These are phyloP conservation scores for Ophiostoma tasmaniense DNA, from an alignment of 2,329 filamentous ascomycete genomes.

Conservation along the genomic window DNA sequence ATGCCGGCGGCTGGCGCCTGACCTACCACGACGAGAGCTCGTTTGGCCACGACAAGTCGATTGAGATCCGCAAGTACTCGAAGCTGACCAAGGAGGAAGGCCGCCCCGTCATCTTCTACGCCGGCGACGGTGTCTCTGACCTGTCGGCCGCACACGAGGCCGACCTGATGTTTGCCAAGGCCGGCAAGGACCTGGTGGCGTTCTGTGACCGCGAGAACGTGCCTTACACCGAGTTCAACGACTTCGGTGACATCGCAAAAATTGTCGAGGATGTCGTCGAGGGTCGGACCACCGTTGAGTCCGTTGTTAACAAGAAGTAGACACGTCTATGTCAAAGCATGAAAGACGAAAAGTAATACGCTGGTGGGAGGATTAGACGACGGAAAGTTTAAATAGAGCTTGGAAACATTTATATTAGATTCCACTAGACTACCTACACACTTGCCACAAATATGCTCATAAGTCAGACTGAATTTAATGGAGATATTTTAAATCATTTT, in stretches of 20 bases:
- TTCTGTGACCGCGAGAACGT: slow-evolving; percentile 29
- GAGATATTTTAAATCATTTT: too few species aligned
- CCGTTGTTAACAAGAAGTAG: slow-evolving; percentile 11
- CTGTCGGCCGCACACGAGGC: slow-evolving; percentile 87
- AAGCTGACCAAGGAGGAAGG: slow-evolving; percentile 52
- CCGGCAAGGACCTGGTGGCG: slow-evolving; percentile 48
- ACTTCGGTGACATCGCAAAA: slow-evolving; percentile 40
- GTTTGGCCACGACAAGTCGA: slow-evolving; percentile 95
- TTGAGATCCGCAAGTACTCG: slow-evolving; percentile 82
- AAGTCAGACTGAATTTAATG: too few species aligned
- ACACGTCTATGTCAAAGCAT: neutral
- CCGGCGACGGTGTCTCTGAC: slow-evolving; percentile 89
- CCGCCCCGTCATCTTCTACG: slow-evolving; percentile 83
- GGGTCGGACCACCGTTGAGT: slow-evolving; percentile 20
- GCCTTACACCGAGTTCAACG: slow-evolving; percentile 50
- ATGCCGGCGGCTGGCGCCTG: slow-evolving; percentile 73
- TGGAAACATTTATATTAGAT: neutral
- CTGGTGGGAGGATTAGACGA: neutral
- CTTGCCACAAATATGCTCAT: neutral
- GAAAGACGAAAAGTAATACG: neutral
- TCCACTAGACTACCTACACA: neutral
- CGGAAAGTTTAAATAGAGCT: neutral
- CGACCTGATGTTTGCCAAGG: slow-evolving; percentile 87
- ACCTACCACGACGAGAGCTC: slow-evolving; percentile 78
- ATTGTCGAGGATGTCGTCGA: slow-evolving; percentile 21